Evolutionary conservation across 495 filamentous ascomycete genomes (phyloP), one percentile per base, ranked within the genome.

Genomic region (Hypomontagnella monticulosa): DNA sequence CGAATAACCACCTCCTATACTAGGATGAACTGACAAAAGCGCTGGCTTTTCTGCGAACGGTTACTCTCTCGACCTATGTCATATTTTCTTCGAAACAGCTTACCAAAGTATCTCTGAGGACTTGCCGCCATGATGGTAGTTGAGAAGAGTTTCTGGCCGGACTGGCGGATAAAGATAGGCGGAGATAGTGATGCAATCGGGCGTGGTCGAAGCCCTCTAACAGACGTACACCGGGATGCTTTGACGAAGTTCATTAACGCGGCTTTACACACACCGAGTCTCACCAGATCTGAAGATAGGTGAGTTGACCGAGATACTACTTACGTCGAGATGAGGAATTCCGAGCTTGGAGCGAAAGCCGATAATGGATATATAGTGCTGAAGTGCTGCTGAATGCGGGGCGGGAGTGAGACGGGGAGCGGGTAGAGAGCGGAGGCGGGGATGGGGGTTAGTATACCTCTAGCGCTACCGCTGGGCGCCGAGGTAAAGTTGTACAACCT

Each of bases 31-130:
- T 63, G 76, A 92, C 89, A 92, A 90, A 55, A 92, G 75, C 36
- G 84, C 88, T 30, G 89, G 88, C 71, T 88, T 88, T 40, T 83
- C 89, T 91, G 61, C 6, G 38, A 40, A 52, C 19, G 46, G 33
- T 75, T 42, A 75, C 23, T 27, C 6, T 27, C 23, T 27, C 23
- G 67, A 42, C 11, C 2, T n/a, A n/a, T n/a, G n/a, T 46, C 14
- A 46, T 43, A 14, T 40, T 4, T n/a, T 14, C 1, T 40, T 15
- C 14, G 6, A 4, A 7, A 10, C 8, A 33, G 72, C 81, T 57
- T 65, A 84, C 81, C 68, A 36, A 82, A 73, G 18, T 76, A 73
- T 49, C 73, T 73, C 41, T 74, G 63, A 19, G 77, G 76, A 18
- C 4, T 23, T 15, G 63, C 52, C 50, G 66, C 48, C 63, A 63